Conservation (phyloP, 257 asterid genomes). For the Lycium ferocissimum region DNA sequence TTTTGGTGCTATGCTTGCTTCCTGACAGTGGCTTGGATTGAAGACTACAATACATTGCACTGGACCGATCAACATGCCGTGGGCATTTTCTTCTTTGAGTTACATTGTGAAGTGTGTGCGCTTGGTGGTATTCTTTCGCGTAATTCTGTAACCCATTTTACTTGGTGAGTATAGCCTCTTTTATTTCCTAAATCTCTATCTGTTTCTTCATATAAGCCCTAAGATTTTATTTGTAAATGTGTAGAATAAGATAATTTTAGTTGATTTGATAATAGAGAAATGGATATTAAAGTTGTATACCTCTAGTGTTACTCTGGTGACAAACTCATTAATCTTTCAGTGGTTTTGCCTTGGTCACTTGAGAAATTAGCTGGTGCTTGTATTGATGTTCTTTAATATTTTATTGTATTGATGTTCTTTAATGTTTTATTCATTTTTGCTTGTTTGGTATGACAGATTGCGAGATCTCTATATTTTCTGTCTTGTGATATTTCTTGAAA, state of each 20-base stretch:
- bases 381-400: not conserved
- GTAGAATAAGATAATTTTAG: not conserved
- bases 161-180: slow-evolving; percentile 53
- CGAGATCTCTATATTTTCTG: not conserved
- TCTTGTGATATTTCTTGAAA: slow-evolving; percentile 27
- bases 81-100: slow-evolving; percentile 57
- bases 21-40: slow-evolving; percentile 36
- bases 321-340: not conserved
- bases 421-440: not conserved
- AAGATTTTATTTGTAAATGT: not conserved
- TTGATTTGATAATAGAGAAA: not conserved
- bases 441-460: slow-evolving; percentile 4
- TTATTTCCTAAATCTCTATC: not conserved
- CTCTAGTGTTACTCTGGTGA: not conserved
- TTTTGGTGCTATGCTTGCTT: not conserved
- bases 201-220: not conserved
- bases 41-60: not conserved
- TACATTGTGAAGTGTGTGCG: slow-evolving; percentile 66
- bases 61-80: slow-evolving; percentile 77
- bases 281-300: not conserved
- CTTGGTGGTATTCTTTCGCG: slow-evolving; percentile 68
- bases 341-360: not conserved
- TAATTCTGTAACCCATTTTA: slow-evolving; percentile 62
- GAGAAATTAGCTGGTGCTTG: not conserved
- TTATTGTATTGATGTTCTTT: not conserved